A percentile compares a stretch with the other conserved stretches of the same genome.
These are phyloP conservation scores for Aspergillus sp. DNA, from an alignment of 2,329 filamentous ascomycete genomes.

Conservation along the genomic window DNA sequence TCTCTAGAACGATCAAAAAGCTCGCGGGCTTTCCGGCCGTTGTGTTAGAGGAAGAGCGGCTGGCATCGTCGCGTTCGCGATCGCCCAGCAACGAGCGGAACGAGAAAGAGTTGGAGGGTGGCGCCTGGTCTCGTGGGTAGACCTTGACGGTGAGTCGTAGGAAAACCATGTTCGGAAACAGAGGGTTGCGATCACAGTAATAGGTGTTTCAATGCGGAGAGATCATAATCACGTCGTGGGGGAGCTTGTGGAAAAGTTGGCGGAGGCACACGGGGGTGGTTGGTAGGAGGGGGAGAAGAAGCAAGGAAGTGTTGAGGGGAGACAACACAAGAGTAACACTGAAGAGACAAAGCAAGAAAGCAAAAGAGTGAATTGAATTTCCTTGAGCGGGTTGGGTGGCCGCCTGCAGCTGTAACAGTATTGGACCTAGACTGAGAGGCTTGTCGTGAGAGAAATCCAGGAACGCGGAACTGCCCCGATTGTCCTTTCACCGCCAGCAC, in stretches of 20 bases:
- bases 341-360: neutral
- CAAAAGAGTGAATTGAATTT: neutral
- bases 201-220: neutral
- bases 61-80: conserved; percentile 15
- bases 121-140: conserved; percentile 27
- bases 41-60: conserved; percentile 7
- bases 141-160: conserved; percentile 39
- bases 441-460: neutral
- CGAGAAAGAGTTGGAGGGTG: conserved; percentile 11
- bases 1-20: conserved; percentile 32
- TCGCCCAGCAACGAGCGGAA: conserved; percentile 16
- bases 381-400: neutral
- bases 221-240: neutral
- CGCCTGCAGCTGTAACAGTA: neutral
- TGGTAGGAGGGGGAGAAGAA: neutral
- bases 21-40: conserved; percentile 21
- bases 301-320: neutral
- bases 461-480: neutral
- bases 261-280: too few species aligned
- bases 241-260: neutral
- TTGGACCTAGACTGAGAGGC: too few species aligned
- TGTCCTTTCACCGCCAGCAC: neutral
- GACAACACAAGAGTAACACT: neutral
- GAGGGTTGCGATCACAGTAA: neutral
- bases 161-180: conserved; percentile 31